Conservation (phyloP, 1,284 basidiomycete genomes). For the Irpex sp. region DNA sequence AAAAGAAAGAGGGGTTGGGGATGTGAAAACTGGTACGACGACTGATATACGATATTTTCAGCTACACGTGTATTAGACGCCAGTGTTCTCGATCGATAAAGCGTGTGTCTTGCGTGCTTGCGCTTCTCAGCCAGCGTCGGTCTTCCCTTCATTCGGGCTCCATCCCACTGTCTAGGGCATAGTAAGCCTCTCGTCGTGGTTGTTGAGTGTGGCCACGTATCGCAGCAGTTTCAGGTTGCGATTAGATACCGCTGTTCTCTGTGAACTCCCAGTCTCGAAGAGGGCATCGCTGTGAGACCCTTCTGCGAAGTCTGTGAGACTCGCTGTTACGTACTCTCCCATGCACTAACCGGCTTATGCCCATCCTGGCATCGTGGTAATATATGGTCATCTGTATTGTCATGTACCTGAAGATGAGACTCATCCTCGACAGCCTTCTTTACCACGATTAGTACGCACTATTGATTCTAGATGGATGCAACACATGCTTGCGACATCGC, state of each 20-base stretch:
- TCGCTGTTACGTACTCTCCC: neutral
- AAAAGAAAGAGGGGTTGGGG: conserved; percentile 15
- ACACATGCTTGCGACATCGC: neutral
- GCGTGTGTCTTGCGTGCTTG: conserved; percentile 13
- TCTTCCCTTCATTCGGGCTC: neutral
- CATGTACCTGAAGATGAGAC: too few relatives aligned
- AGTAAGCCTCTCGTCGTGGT: too few relatives aligned
- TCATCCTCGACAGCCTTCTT: too few relatives aligned
- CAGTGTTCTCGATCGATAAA: conserved; percentile 10
- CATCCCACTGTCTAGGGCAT: neutral
- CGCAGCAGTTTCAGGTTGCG: neutral
- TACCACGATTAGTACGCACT: neutral
- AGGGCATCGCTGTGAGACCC: neutral
- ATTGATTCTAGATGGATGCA: neutral
- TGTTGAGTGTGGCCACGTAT: neutral
- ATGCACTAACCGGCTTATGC: neutral
- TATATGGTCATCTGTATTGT: neutral
- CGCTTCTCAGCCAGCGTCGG: neutral
- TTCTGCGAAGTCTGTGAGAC: neutral
- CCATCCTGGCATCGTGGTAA: neutral
- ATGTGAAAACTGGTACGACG: conserved; percentile 10
- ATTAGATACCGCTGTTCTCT: neutral
- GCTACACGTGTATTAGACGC: conserved; percentile 12
- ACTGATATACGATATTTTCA: conserved; percentile 6
- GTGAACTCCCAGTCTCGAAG: neutral